Percentiles rank a stretch among this genome's conserved stretches.
Evolutionary conservation across 2,329 filamentous ascomycete genomes (phyloP).

Genomic region (Endoconidiophora laricicola): DNA sequence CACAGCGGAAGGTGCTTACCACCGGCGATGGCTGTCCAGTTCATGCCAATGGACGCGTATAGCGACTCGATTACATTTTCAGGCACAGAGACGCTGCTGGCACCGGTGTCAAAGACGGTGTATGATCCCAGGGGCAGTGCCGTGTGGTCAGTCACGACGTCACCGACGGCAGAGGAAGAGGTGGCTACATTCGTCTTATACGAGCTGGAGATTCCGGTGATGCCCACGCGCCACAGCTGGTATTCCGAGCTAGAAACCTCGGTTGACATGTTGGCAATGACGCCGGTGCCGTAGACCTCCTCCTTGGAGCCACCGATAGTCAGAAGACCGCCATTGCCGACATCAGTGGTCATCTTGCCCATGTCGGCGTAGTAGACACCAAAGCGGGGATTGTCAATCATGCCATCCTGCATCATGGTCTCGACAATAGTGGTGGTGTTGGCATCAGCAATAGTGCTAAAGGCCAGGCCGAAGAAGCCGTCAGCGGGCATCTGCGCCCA

Average conservation of each 20-base stretch:
- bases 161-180: conserved; percentile 17
- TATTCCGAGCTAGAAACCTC: conserved; percentile 12
- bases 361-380: conserved; percentile 19
- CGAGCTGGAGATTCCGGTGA: conserved; percentile 14
- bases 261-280: conserved; percentile 14
- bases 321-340: conserved; percentile 13
- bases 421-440: conserved; percentile 20
- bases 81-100: conserved; percentile 18
- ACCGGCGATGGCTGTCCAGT: conserved; percentile 19
- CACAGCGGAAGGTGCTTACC: conserved; percentile 20
- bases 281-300: conserved; percentile 17
- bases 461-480: conserved; percentile 23
- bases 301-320: conserved; percentile 21
- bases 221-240: conserved; percentile 20
- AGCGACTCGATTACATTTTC: conserved; percentile 16
- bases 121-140: conserved; percentile 3
- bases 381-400: conserved; percentile 20
- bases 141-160: neutral
- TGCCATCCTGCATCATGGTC: conserved; percentile 18
- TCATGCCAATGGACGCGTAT: conserved; percentile 22
- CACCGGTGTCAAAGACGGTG: conserved; percentile 22
- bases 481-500: conserved; percentile 19
- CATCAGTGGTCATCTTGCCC: conserved; percentile 10
- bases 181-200: conserved; percentile 2
- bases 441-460: conserved; percentile 19